Evolutionary conservation across 2,329 filamentous ascomycete species (phyloP).

Genomic region (Scedosporium apiospermum): DNA sequence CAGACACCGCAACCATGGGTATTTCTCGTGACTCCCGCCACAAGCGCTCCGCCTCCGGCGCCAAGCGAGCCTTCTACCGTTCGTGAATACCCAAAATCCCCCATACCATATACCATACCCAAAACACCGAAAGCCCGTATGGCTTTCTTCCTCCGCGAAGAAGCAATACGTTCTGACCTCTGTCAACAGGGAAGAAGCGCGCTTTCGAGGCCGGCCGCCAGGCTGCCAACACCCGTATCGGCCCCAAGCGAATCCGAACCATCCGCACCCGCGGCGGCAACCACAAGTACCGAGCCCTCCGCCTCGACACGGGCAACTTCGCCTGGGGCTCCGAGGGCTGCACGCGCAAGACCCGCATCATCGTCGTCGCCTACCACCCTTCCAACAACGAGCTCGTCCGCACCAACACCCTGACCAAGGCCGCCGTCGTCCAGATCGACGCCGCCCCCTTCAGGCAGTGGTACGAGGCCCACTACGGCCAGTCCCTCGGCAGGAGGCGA

Average conservation of each 20-base stretch:
- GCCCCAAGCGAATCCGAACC: slow-evolving; percentile 89
- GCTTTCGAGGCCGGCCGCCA: slow-evolving; percentile 99
- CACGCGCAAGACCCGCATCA: slow-evolving; percentile 98
- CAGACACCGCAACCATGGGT: slow-evolving; percentile 85
- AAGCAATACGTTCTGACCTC: slow-evolving; percentile 66
- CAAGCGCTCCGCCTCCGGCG: slow-evolving; percentile 98
- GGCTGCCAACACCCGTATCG: slow-evolving; percentile 99
- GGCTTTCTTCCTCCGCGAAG: slow-evolving; percentile 16
- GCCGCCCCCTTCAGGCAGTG: slow-evolving; percentile 98
- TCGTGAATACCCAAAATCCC: slow-evolving; percentile 45
- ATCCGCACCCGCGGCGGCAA: slow-evolving; percentile 97
- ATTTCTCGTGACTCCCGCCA: slow-evolving; percentile 99
- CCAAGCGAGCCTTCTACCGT: slow-evolving; percentile 92
- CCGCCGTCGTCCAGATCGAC: slow-evolving; percentile 97
- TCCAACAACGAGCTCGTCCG: slow-evolving; percentile 99
- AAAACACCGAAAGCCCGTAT: slow-evolving; percentile 58
- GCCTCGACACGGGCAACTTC: slow-evolving; percentile 98
- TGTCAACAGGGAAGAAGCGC: slow-evolving; percentile 77
- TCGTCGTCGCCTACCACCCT: slow-evolving; percentile 96
- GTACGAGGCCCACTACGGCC: slow-evolving; percentile 99
- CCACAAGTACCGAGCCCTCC: slow-evolving; percentile 98
- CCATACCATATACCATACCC: neutral
- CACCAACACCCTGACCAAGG: slow-evolving; percentile 99
- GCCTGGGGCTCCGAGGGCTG: slow-evolving; percentile 97
- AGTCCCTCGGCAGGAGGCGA: slow-evolving; percentile 78